Evolutionary conservation across 495 filamentous ascomycete genomes (phyloP), one percentile per base, ranked within the genome.

Genomic region (Cetradonia linearis): DNA sequence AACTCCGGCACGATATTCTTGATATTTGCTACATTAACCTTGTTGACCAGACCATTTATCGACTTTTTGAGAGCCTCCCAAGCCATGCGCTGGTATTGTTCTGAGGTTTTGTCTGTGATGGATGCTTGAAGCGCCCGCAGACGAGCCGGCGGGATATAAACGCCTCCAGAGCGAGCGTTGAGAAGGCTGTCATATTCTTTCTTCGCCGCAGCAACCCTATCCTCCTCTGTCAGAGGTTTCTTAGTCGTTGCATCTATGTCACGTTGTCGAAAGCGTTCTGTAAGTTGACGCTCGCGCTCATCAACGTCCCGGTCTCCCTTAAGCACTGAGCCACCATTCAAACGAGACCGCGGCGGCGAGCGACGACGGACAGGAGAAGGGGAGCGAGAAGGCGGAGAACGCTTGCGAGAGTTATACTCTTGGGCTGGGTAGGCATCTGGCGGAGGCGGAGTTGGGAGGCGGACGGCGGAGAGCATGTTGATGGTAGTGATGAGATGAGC

Each of bases 1-100:
- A 97, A 77, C 69, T 99, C 93, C 0, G 91, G 91, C 9, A 96
- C 89, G 62, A 99, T 96, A 66, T 86, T 82, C 72, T 97, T 97
- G 78, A 99, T 97, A 67, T 99, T 99, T 23, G 86, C 87, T 42
- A 88, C 86, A 72, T 96, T 99, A 74, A 96, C 85, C 72, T 99
- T 99, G 77, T 99, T 99, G 75, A 97, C 92, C 33, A 99, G 74
- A 67, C 93, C 93, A 69, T 99, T 96, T 76, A 99, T 95, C 23
- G 87, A 91, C 77, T 99, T 99, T 76, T 99, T 99, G 69, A 97
- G 71, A 11, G 93, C 92, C 70, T 97, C 94, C 94, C 94, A 97
- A 2, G 92, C 91, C 89, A 99, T 93, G 55, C 94, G 87, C 77
- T 99, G 93, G 71, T 95, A 99, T 72, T 99, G 94, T 72, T 95